These are phyloP conservation scores for Rhododendron williamsianum DNA, from an alignment of 148 eudicot species.

Conservation along the genomic window DNA sequence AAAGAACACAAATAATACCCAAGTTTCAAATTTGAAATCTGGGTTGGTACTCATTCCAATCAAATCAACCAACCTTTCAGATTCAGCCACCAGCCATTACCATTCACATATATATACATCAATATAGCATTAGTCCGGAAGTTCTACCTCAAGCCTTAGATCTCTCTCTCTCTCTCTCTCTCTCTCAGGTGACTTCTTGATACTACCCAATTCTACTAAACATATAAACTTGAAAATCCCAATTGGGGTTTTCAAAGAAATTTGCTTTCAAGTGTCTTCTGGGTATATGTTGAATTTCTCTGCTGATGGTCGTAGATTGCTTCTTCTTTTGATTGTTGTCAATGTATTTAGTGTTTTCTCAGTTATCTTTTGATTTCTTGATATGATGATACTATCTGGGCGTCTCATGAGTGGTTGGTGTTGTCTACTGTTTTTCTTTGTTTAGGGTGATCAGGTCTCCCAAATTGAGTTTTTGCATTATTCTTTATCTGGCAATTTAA, in stretches of 20 bases:
- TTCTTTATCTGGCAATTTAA: background rate
- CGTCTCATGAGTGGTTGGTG: background rate
- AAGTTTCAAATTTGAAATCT: conserved; percentile 13
- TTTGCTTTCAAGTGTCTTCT: background rate
- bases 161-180: background rate
- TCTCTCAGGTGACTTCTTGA: background rate
- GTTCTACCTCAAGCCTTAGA: conserved; percentile 5
- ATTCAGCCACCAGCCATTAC: no score
- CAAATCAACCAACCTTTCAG: background rate
- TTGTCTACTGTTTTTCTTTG: background rate
- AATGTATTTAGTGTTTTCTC: background rate
- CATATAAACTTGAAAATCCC: background rate
- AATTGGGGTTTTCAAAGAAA: conserved; percentile 7
- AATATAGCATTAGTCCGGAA: background rate
- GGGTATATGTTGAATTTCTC: conserved; percentile 10
- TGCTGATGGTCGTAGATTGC: conserved; percentile 11
- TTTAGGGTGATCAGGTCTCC: background rate
- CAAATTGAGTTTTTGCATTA: background rate
- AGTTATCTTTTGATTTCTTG: background rate
- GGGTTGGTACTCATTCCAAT: background rate
- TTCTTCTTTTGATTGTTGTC: conserved; percentile 3
- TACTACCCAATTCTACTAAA: background rate
- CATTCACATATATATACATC: background rate
- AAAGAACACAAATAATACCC: background rate
- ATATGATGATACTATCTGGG: background rate